phyloP scores from a whole-genome alignment of 1,284 basidiomycete species.

The Ceratobasidium sp. region DNA sequence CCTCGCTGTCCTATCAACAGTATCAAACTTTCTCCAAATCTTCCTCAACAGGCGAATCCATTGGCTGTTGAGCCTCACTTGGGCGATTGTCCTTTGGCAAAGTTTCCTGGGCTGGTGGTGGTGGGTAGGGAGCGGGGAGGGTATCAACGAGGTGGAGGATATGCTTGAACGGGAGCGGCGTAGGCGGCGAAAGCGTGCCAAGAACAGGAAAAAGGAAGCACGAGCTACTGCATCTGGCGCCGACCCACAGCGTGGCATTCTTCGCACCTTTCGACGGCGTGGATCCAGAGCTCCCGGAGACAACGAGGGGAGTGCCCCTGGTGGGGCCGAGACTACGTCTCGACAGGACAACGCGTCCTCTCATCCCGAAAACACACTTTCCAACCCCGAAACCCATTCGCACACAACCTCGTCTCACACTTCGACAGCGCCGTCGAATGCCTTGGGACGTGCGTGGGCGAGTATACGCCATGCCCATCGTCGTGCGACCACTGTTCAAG shows the following conservation, averaged over 20 bases:
- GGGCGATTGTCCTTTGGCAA: constrained; percentile 90
- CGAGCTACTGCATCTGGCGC: constrained; percentile 44
- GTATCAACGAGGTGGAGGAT: constrained; percentile 66
- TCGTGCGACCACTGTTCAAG: constrained; percentile 68
- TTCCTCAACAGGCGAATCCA: constrained; percentile 74
- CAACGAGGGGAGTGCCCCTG: background rate
- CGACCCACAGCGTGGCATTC: constrained; percentile 12
- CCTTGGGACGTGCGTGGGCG: constrained; percentile 58
- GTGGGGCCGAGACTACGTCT: constrained; percentile 7
- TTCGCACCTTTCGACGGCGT: constrained; percentile 1
- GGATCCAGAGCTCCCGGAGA: constrained; percentile 24
- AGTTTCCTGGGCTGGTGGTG: constrained; percentile 89
- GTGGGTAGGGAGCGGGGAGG: constrained; percentile 93
- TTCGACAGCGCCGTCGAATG: constrained; percentile 28
- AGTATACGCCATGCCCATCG: constrained; percentile 67
- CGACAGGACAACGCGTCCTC: constrained; percentile 38
- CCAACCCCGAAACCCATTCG: constrained; percentile 30
- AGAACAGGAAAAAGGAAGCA: constrained; percentile 52
- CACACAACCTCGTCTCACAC: constrained; percentile 30
- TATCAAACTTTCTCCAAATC: constrained; percentile 85
- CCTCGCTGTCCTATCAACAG: constrained; percentile 79
- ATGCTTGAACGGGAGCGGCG: constrained; percentile 65
- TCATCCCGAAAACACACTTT: constrained; percentile 27
- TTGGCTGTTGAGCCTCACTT: constrained; percentile 85
- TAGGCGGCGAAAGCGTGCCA: constrained; percentile 54